Conservation (phyloP, 1,284 basidiomycete species). For the Puccinia horiana region DNA sequence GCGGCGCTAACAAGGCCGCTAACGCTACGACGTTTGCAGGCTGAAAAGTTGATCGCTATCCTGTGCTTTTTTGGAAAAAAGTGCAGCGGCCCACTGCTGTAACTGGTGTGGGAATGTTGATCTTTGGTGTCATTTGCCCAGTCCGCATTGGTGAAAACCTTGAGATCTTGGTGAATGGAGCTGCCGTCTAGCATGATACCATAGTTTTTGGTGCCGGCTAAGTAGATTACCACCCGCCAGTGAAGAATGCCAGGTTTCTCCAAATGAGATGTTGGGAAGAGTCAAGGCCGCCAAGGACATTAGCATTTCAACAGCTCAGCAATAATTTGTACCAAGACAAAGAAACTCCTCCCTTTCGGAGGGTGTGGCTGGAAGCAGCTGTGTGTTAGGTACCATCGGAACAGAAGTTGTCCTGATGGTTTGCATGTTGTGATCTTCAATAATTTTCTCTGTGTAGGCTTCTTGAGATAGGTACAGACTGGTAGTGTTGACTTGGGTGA, state of each 20-base stretch:
- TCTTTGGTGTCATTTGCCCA: background rate
- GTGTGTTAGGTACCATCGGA: constrained; percentile 15
- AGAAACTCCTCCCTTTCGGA: background rate
- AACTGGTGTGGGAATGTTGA: background rate
- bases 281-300: constrained; percentile 7
- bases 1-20: too few species aligned
- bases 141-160: background rate
- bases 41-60: too few species aligned
- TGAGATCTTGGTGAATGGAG: too few species aligned
- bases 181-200: background rate
- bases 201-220: background rate
- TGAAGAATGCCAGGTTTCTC: background rate
- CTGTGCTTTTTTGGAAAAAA: too few species aligned
- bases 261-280: background rate
- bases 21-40: too few species aligned
- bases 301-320: background rate
- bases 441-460: background rate
- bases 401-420: background rate
- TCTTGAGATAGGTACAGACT: background rate
- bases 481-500: background rate
- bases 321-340: background rate
- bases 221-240: background rate
- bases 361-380: background rate
- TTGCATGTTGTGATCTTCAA: background rate
- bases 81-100: too few species aligned